Evolutionary conservation across 2,329 filamentous ascomycete genomes (phyloP).

Genomic region (Fusarium duplospermum): DNA sequence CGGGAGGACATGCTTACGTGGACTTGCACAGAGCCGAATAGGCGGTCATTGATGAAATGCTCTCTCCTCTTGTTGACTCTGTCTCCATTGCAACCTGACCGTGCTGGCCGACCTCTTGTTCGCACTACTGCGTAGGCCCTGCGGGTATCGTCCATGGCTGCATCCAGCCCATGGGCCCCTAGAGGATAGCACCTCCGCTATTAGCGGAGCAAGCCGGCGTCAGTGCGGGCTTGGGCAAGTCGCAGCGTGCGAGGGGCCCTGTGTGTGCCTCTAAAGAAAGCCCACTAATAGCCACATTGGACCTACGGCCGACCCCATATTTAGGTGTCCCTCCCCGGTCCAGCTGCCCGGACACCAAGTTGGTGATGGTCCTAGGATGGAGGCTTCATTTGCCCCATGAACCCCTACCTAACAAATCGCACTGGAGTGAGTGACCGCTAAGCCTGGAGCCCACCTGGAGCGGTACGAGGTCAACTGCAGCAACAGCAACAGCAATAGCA

Average conservation of each 20-base stretch:
- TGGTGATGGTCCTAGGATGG: slow-evolving; percentile 22
- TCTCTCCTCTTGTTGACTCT: neutral
- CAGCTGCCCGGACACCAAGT: slow-evolving; percentile 24
- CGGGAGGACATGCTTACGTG: neutral
- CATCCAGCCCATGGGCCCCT: slow-evolving; percentile 21
- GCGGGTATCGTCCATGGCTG: slow-evolving; percentile 18
- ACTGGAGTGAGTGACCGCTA: neutral
- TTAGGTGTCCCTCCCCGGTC: slow-evolving; percentile 40
- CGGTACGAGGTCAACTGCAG: neutral
- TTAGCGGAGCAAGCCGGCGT: slow-evolving; percentile 41
- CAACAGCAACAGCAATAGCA: neutral
- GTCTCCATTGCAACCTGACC: slow-evolving; percentile 12
- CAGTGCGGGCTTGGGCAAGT: slow-evolving; percentile 35
- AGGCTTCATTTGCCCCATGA: slow-evolving; percentile 23
- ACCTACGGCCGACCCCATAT: slow-evolving; percentile 42
- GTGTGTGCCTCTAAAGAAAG: slow-evolving; percentile 17
- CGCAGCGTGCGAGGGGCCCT: slow-evolving; percentile 32
- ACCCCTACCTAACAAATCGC: slow-evolving; percentile 6
- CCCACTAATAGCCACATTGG: slow-evolving; percentile 37
- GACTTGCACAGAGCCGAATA: neutral
- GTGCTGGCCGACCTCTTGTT: slow-evolving; percentile 20
- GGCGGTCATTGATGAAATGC: neutral
- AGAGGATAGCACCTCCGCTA: slow-evolving; percentile 37
- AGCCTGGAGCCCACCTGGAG: neutral
- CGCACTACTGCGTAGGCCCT: slow-evolving; percentile 5